Percentiles rank a stretch among this genome's conserved stretches.
Conservation (phyloP, 208 protist species). For the Naegleria lovaniensis region DNA sequence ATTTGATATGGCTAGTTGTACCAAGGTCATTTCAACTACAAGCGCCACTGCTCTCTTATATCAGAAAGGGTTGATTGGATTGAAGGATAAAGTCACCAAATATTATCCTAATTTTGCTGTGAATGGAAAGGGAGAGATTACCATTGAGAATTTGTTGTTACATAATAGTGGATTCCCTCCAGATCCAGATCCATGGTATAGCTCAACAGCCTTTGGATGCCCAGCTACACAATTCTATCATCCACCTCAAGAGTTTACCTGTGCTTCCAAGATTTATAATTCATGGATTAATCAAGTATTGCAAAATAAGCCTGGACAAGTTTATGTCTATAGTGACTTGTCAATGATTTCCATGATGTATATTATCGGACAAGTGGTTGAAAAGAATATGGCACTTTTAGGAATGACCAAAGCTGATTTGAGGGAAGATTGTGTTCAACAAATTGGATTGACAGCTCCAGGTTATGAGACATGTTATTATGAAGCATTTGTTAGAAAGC, state of each 20-base stretch:
- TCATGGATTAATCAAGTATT: constrained; percentile 46
- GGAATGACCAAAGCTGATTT: neutral
- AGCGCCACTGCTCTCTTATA: constrained; percentile 50
- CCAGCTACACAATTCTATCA: constrained; percentile 34
- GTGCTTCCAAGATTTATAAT: constrained; percentile 43
- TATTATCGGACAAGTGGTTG: constrained; percentile 46
- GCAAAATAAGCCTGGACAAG: constrained; percentile 40
- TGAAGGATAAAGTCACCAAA: constrained; percentile 39
- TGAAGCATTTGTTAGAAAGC: constrained; percentile 55
- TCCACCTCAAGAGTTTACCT: constrained; percentile 48
- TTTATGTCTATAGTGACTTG: constrained; percentile 56
- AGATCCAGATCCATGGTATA: constrained; percentile 52
- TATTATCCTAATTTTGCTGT: neutral
- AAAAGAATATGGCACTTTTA: neutral
- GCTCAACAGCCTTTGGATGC: constrained; percentile 49
- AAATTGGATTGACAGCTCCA: neutral
- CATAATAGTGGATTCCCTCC: constrained; percentile 57
- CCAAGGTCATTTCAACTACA: constrained; percentile 48
- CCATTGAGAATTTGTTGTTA: neutral
- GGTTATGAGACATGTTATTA: neutral
- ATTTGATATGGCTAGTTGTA: constrained; percentile 51
- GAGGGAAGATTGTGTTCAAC: neutral
- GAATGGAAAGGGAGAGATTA: constrained; percentile 23
- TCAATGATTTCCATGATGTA: constrained; percentile 58
- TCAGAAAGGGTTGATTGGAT: constrained; percentile 47